A percentile compares a stretch with the other conserved stretches of the same genome.
Evolutionary conservation across 2,329 filamentous ascomycete genomes (phyloP).

Genomic region (Aspergillus chevalieri): DNA sequence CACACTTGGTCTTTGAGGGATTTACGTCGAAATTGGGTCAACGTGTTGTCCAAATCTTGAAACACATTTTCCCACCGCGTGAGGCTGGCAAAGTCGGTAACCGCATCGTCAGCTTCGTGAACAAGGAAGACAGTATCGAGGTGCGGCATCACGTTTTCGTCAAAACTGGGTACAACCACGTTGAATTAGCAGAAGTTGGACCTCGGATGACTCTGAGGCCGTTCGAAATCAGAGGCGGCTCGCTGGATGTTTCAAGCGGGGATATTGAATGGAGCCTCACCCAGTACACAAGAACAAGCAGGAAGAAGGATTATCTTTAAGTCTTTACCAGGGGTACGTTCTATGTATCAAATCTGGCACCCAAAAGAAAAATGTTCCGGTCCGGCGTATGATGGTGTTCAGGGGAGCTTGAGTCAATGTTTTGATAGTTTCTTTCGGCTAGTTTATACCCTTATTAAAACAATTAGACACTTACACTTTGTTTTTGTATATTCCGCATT

Average conservation of each 20-base stretch:
- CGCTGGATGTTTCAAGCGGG: constrained; percentile 82
- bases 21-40: constrained; percentile 76
- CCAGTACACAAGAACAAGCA: constrained; percentile 86
- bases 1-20: constrained; percentile 91
- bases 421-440: constrained; percentile 11
- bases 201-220: constrained; percentile 95
- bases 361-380: constrained; percentile 15
- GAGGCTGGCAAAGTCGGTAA: constrained; percentile 81
- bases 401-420: constrained; percentile 17
- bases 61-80: constrained; percentile 88
- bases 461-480: neutral
- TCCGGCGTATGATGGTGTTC: constrained; percentile 29
- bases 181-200: constrained; percentile 83
- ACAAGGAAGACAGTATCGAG: constrained; percentile 81
- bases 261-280: constrained; percentile 96
- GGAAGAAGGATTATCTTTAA: constrained; percentile 91
- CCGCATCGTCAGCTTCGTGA: constrained; percentile 87
- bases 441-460: constrained; percentile 15
- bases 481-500: no score
- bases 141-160: constrained; percentile 93
- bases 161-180: constrained; percentile 79
- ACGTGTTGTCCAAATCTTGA: constrained; percentile 80
- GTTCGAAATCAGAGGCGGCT: constrained; percentile 88
- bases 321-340: neutral
- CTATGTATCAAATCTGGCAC: constrained; percentile 1